Evolutionary conservation across 2,329 filamentous ascomycete genomes (phyloP), one percentile per base, ranked within the genome.

Genomic region (Berkeleyomyces basicola): DNA sequence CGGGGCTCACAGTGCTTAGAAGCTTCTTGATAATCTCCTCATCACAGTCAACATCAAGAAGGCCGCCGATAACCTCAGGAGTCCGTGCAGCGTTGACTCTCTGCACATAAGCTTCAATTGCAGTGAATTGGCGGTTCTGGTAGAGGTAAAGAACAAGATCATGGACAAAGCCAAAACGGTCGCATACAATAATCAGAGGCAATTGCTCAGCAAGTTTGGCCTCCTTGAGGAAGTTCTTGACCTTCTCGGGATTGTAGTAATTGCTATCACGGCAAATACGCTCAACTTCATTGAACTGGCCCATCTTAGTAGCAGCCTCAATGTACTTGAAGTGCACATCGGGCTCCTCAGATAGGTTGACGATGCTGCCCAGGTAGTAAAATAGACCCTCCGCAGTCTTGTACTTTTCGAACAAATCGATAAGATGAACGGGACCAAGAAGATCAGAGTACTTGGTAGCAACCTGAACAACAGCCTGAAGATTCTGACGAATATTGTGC

Each of bases 321-420:
- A 99, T 96, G 75, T 99, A 99, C 80, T 99, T 99, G 84, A 96
- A 99, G 72, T 93, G 88, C 39, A 99, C 93, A 71, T 99, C 93
- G 31, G 87, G 81, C 69, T 97, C 93, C 73, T 97, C 90, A 64
- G 89, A 95, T 58, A 99, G 79, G 73, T 99, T 99, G 74, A 99
- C 92, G 68, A 99, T 95, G 72, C 91, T 96, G 66, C 93, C 93
- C 14, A 99, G 84, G 76, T 96, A 99, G 78, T 96, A 96, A 82
- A 93, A 99, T 3, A 99, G 84, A 72, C 93, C 93, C 74, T 99
- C 93, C 3, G 90, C 86, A 43, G 93, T 97, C 74, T 93, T 91
- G 78, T 97, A 95, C 78, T 95, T 96, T 78, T 99, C 93, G 60
- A 99, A 87, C 5, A 99, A 82, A 68, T 95, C 90, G 67, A 99